A percentile compares a stretch with the other conserved stretches of the same genome.
Evolutionary conservation across 139 green algal genomes (phyloP).

Genomic region (Chlamydomonas schloesseri): DNA sequence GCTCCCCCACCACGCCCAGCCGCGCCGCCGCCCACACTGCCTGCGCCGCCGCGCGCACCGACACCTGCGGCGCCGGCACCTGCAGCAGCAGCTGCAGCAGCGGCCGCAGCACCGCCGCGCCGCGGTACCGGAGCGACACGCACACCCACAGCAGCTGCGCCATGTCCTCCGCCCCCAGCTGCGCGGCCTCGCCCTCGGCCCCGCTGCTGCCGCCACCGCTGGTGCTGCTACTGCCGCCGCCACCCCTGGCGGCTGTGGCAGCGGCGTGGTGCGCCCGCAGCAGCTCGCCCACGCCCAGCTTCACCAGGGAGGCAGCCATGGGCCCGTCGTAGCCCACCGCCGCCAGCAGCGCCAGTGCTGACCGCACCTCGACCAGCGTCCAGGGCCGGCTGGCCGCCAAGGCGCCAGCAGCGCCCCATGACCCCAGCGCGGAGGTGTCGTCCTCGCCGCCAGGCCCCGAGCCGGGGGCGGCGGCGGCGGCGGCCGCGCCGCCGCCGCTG

Average conservation of each 20-base stretch:
- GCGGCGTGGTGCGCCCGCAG: neutral
- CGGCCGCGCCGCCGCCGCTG: neutral
- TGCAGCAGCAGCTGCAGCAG: conserved; percentile 26
- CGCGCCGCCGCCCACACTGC: conserved; percentile 32
- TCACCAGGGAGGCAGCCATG: neutral
- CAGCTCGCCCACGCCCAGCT: conserved; percentile 11
- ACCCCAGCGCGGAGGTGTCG: too few relatives aligned
- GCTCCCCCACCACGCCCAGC: conserved; percentile 27
- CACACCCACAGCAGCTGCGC: conserved; percentile 38
- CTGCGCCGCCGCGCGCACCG: conserved; percentile 1
- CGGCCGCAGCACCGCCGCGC: conserved; percentile 14
- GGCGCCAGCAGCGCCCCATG: too few relatives aligned
- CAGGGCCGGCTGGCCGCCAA: neutral
- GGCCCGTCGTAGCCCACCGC: neutral
- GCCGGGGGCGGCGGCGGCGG: neutral
- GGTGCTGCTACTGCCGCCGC: neutral
- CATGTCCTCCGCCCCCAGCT: neutral
- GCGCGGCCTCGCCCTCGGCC: neutral
- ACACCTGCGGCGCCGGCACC: neutral
- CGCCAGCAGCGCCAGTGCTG: neutral
- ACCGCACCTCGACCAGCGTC: neutral
- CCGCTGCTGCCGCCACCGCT: neutral
- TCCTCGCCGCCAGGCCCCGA: too few relatives aligned
- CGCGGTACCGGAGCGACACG: conserved; percentile 7
- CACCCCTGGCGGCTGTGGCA: neutral